These are phyloP conservation scores for Drechslerella stenobrocha DNA, from an alignment of 2,329 filamentous ascomycete species.

Conservation along the genomic window DNA sequence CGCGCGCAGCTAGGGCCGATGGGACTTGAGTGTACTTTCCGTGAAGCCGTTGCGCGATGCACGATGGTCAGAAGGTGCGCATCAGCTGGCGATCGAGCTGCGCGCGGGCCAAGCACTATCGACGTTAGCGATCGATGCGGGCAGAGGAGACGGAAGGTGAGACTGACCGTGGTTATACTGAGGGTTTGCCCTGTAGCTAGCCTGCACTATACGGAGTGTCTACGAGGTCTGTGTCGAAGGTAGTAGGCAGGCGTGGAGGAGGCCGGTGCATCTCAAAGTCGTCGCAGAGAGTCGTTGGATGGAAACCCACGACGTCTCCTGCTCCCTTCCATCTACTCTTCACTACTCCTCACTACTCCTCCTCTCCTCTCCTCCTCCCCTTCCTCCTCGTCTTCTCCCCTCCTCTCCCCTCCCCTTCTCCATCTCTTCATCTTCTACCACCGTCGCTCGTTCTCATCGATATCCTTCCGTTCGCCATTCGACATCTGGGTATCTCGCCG, in stretches of 20 bases:
- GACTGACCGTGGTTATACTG: no score
- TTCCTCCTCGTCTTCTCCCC: not conserved
- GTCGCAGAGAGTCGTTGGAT: no score
- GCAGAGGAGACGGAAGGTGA: no score
- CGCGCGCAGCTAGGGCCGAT: no score
- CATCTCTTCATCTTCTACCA: not conserved
- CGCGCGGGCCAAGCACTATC: not conserved
- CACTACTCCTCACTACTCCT: constrained; percentile 1
- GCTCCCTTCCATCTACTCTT: not conserved
- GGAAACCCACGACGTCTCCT: no score
- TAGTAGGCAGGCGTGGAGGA: no score
- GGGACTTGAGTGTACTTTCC: not conserved
- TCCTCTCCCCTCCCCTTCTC: constrained; percentile 4
- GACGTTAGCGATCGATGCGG: no score
- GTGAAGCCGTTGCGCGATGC: constrained; percentile 3
- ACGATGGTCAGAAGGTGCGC: constrained; percentile 30
- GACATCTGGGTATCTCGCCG: not conserved
- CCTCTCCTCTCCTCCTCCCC: not conserved
- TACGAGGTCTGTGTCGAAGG: no score
- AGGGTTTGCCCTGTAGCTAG: no score
- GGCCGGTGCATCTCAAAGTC: no score
- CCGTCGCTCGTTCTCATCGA: not conserved
- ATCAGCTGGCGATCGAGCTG: constrained; percentile 19
- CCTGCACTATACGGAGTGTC: no score
- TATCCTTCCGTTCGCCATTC: not conserved